Percentiles rank a stretch among this genome's conserved stretches.
phyloP scores from a whole-genome alignment of 2,329 filamentous ascomycete genomes.

The Hypoxylon sp. region DNA sequence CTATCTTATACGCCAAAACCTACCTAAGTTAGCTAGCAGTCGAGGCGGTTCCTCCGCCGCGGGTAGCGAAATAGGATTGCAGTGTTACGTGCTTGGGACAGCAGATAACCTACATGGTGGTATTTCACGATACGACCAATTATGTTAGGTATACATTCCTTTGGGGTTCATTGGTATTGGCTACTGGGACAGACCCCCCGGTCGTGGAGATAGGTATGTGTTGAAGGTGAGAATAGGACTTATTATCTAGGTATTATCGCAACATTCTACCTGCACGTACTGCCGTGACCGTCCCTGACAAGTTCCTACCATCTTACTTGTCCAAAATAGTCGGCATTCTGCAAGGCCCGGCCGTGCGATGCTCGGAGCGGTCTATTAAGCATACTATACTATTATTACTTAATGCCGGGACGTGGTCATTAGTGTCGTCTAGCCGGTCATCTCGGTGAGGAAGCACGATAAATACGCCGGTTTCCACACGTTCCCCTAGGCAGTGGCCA shows the following conservation, averaged over 20 bases:
- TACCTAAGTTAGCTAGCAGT: slow-evolving; percentile 30
- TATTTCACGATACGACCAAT: slow-evolving; percentile 8
- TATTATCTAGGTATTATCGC: too few species aligned
- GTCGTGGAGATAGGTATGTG: not conserved
- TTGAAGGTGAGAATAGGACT: not conserved
- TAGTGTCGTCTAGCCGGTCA: not conserved
- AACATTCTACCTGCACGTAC: not conserved
- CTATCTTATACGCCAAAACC: slow-evolving; percentile 17
- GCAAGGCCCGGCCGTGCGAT: not conserved
- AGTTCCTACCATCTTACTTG: not conserved
- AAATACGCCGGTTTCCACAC: too few species aligned
- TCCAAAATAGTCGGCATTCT: not conserved
- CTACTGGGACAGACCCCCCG: not conserved
- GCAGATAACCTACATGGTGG: slow-evolving; percentile 20
- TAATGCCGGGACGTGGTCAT: not conserved
- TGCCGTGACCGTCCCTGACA: not conserved
- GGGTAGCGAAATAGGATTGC: slow-evolving; percentile 9
- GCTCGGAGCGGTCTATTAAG: not conserved
- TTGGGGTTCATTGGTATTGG: slow-evolving; percentile 3
- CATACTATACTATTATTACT: not conserved
- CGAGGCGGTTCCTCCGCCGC: slow-evolving; percentile 13
- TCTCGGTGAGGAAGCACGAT: not conserved
- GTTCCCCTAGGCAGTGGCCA: too few species aligned
- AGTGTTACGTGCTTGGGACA: slow-evolving; percentile 12
- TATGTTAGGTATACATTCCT: slow-evolving; percentile 5